Base-by-base conservation (phyloP, 768 basidiomycete genomes). In the Suillus paluster region DNA sequence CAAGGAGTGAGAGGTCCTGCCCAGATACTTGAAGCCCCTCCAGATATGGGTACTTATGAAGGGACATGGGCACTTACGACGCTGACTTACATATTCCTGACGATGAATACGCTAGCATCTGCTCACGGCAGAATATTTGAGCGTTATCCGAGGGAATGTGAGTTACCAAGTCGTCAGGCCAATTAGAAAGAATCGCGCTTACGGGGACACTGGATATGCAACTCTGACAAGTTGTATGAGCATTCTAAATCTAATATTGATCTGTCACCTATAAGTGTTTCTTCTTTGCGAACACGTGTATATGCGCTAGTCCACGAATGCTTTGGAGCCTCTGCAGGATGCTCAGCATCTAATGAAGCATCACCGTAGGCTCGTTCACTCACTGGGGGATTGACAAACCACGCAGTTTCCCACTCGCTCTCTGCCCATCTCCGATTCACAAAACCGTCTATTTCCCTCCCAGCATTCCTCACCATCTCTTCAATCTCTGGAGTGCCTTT, bases 101-200 rank as follows among this genome's bases (percentile, higher is more conserved):
- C 97, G 0, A 99, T 99, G 97, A 99, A 99, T 74, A 99, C 97
- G 5, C 80, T 94, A 92, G 64, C 97, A 98, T 71, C 95, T 95
- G 17, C 81, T 99, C 50, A 98, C 96, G 0, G 84, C 86, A 1
- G n/a, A n/a, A 65, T 97, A 99, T 70, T 77, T 99, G 44, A 83
- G 86, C 23, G 71, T 91, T 41, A 82, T 97, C 8, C 81, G 80
- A 30, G 91, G 95, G 1, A 82, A 91, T 41, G 83, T 98, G 11
- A 81, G 84, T 10, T 99, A 99, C 72, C 77, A 85, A 25, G 83
- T 99, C 17, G 81, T 91, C 7, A 95, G 96, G 0, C 97, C 97
- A 0, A 90, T 96, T 23, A 90, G 91, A 0, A 98, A 98, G 72
- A 79, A 70, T 19, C 81, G 98, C 3, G 96, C 97, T 14, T 99